A percentile compares a stretch with the other conserved stretches of the same genome.
Conservation (phyloP, 768 basidiomycete genomes). For the Stropharia rugosoannulata region DNA sequence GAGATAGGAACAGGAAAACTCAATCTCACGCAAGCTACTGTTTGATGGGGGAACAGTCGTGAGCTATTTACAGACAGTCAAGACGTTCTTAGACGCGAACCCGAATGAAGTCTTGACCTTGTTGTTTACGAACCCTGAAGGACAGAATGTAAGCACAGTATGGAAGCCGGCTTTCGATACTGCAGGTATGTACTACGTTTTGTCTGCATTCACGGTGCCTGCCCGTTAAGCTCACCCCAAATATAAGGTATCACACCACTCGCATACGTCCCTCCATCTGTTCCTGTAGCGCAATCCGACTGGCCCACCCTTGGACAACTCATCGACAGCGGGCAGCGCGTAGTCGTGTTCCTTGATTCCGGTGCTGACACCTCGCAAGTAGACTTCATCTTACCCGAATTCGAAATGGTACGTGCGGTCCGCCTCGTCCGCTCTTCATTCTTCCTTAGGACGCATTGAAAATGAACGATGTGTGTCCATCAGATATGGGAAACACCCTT, state of each 20-base stretch:
- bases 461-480: background rate
- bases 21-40: slow-evolving; percentile 27
- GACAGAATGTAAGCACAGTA: slow-evolving; percentile 40
- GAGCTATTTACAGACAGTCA: slow-evolving; percentile 51
- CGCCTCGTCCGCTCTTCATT: background rate
- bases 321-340: slow-evolving; percentile 56
- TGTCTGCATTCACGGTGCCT: background rate
- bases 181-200: slow-evolving; percentile 38
- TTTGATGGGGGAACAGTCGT: slow-evolving; percentile 54
- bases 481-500: slow-evolving; percentile 63
- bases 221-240: background rate
- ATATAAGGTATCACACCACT: slow-evolving; percentile 38
- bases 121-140: slow-evolving; percentile 67
- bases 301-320: slow-evolving; percentile 70
- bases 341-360: slow-evolving; percentile 62
- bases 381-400: slow-evolving; percentile 56
- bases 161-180: slow-evolving; percentile 55
- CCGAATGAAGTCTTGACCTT: slow-evolving; percentile 67
- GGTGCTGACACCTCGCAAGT: slow-evolving; percentile 40
- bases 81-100: slow-evolving; percentile 55
- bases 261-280: slow-evolving; percentile 50
- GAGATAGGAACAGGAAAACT: background rate
- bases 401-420: slow-evolving; percentile 42
- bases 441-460: background rate
- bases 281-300: slow-evolving; percentile 39